Evolutionary conservation across 805 yeast species (phyloP).

Genomic region (Candida orba): DNA sequence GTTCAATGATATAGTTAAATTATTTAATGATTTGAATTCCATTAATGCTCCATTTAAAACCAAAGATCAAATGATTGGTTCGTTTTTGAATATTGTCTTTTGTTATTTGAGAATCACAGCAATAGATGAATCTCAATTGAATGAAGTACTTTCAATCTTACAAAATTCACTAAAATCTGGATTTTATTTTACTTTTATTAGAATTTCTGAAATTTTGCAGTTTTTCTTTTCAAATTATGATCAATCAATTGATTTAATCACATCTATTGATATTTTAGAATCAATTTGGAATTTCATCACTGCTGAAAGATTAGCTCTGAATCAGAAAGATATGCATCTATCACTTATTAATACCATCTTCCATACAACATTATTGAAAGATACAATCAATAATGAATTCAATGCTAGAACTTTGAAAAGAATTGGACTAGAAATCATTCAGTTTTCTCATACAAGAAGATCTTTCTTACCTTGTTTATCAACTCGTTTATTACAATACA

Average conservation of each 20-base stretch:
- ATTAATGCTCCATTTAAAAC: constrained; percentile 18
- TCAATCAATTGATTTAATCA: constrained; percentile 12
- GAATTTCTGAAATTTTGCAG: constrained; percentile 14
- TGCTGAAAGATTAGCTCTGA: constrained; percentile 53
- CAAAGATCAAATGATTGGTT: constrained; percentile 25
- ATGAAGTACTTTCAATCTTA: constrained; percentile 13
- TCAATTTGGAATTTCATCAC: constrained; percentile 53
- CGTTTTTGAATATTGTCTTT: constrained; percentile 20
- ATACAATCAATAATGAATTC: constrained; percentile 26
- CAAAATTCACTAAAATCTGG: constrained; percentile 12
- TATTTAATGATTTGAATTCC: constrained; percentile 1
- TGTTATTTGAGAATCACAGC: constrained; percentile 18
- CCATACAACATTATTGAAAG: constrained; percentile 32
- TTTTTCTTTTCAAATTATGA: constrained; percentile 14
- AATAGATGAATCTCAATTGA: constrained; percentile 14
- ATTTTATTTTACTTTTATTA: constrained; percentile 7
- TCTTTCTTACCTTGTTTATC: constrained; percentile 58
- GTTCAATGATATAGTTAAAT: constrained; percentile 10
- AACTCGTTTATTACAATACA: constrained; percentile 37
- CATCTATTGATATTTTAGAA: constrained; percentile 29
- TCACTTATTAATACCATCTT: constrained; percentile 45
- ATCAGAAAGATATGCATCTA: constrained; percentile 59
- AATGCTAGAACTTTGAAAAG: constrained; percentile 19
- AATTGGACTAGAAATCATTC: constrained; percentile 39
- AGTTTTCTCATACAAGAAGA: constrained; percentile 54